These are phyloP conservation scores for Cyathus striatus DNA, from an alignment of 768 basidiomycete genomes.

Conservation along the genomic window DNA sequence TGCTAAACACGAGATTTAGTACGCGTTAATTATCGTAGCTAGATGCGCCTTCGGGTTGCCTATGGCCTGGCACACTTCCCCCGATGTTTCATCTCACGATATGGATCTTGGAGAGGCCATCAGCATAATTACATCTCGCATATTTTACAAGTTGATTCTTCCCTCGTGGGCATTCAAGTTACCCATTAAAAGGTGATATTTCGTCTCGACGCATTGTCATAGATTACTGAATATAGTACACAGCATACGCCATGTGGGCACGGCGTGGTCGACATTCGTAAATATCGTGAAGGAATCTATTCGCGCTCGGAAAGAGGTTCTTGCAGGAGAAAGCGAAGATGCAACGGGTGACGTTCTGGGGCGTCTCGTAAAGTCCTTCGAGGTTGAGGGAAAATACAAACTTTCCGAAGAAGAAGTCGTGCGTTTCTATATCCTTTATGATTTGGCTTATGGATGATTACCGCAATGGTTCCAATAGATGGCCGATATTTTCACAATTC, in stretches of 20 bases:
- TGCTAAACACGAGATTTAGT: neutral
- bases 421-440: neutral
- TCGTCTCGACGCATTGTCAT: neutral
- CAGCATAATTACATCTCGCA: neutral
- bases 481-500: neutral
- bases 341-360: too few relatives aligned
- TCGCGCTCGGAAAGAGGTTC: neutral
- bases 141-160: neutral
- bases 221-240: neutral
- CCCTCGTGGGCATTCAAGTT: neutral
- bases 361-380: too few relatives aligned
- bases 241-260: neutral
- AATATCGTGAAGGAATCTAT: neutral
- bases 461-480: neutral
- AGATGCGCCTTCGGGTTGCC: neutral
- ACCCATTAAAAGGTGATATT: neutral
- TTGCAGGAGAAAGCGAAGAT: neutral
- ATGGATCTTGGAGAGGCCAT: neutral
- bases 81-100: neutral
- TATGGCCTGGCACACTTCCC: neutral
- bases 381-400: too few relatives aligned
- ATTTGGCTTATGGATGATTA: neutral
- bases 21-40: neutral
- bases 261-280: neutral
- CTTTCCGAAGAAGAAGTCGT: neutral